Evolutionary conservation across 768 basidiomycete species (phyloP), one percentile per base, ranked within the genome.

Genomic region (Auriscalpium microsporum): DNA sequence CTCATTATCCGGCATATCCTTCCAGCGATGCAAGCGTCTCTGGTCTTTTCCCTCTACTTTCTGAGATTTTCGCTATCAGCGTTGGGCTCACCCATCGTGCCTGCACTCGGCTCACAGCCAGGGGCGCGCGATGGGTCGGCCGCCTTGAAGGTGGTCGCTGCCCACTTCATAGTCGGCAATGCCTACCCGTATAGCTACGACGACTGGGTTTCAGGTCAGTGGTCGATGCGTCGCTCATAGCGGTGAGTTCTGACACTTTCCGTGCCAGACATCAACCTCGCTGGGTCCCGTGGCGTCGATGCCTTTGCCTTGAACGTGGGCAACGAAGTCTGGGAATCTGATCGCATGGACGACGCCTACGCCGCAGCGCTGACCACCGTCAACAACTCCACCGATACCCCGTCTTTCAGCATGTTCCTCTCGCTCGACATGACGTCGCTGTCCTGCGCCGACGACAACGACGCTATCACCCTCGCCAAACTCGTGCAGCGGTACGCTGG

Each of bases 261-360:
- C 28, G 7, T 28, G 28, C 16, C 51, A 56, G 76, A 87, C 62
- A 79, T 87, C 21, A 33, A 59, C 3, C 75, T 82, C 14, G 87
- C 87, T 0, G 70, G 78, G 55, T 65, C 73, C 6, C 76, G 73
- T 54, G 83, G 83, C 14, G 78, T 87, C 59, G 85, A 87, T 57
- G 85, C 74, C 1, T 87, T 86, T 66, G 84, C 84, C 1, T 73
- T 91, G 54, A 90, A 90, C 63, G 74, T 84, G 46, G 88, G 88
- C 21, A 63, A 60, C 0, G 84, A 87, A 62, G 58, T 66, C 44
- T 90, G 85, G 84, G 78, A 88, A 61, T 72, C 76, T 38, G 71
- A 70, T 45, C 79, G 81, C 51, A 79, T 90, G 9, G 74, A 77
- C 38, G 77, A 82, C 55, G 88, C 87, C 73, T 90, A 69, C 68